Conservation (phyloP, 75 land plant genomes). For the Cunninghamia lanceolata region DNA sequence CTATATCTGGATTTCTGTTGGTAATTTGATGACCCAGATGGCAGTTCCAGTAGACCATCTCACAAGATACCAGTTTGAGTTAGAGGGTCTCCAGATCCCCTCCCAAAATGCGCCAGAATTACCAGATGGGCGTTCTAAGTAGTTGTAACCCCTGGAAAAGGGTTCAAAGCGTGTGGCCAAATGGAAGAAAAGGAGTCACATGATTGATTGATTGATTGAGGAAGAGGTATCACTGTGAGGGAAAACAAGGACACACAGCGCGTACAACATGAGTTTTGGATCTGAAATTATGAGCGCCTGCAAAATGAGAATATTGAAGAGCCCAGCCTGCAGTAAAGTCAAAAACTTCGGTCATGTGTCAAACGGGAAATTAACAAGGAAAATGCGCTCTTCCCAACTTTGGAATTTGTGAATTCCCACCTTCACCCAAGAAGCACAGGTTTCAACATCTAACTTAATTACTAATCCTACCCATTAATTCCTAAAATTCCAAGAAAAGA, state of each 20-base stretch:
- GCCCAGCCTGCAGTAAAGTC: neutral
- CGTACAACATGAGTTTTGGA: neutral
- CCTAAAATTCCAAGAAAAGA: conserved; percentile 1
- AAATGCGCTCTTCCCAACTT: neutral
- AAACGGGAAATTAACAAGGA: neutral
- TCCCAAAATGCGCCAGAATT: neutral
- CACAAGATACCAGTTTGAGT: neutral
- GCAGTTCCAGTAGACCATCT: conserved; percentile 8
- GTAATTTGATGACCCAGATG: neutral
- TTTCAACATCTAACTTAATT: neutral
- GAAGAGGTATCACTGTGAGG: neutral
- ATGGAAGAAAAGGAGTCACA: neutral
- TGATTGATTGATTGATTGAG: neutral
- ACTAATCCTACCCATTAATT: neutral
- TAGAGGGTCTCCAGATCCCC: conserved; percentile 3
- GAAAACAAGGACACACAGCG: neutral
- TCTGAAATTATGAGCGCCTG: neutral
- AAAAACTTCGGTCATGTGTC: neutral
- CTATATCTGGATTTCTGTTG: neutral
- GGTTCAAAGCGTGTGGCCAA: neutral
- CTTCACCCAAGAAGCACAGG: neutral
- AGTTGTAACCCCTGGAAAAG: neutral
- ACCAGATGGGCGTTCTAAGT: neutral
- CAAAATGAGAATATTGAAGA: neutral
- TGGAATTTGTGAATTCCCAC: neutral